Conservation (phyloP, 2,329 filamentous ascomycete species). For the Paraconiothyrium sp. region DNA sequence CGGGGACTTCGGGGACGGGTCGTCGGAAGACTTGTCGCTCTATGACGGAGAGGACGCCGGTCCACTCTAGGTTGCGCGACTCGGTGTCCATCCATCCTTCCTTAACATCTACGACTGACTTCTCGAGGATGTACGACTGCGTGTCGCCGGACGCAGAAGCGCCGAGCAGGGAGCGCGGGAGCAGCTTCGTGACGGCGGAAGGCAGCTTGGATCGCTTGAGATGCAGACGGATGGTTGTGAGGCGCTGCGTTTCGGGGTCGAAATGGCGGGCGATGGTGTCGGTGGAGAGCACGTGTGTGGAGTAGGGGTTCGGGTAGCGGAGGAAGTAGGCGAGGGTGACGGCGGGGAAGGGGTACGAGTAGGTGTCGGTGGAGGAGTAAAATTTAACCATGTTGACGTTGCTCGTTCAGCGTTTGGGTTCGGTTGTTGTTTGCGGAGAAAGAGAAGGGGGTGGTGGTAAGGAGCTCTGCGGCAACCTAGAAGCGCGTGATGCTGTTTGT, state of each 20-base stretch:
- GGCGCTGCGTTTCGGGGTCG: conserved; percentile 76
- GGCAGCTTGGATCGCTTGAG: conserved; percentile 84
- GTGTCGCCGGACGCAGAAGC: conserved; percentile 68
- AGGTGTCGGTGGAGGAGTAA: conserved; percentile 70
- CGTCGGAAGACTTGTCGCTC: conserved; percentile 77
- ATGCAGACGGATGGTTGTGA: conserved; percentile 82
- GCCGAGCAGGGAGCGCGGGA: conserved; percentile 75
- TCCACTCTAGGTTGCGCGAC: conserved; percentile 83
- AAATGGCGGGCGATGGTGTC: conserved; percentile 80
- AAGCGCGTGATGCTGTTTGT: conserved; percentile 35
- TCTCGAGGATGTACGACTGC: conserved; percentile 83
- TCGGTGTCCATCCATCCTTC: conserved; percentile 86
- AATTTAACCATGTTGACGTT: conserved; percentile 59
- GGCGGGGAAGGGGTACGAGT: conserved; percentile 83
- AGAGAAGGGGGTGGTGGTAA: conserved; percentile 8
- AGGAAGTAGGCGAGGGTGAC: conserved; percentile 91
- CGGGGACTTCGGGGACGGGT: conserved; percentile 37
- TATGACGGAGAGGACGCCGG: conserved; percentile 79
- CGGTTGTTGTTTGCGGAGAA: conserved; percentile 13
- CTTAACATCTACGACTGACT: conserved; percentile 78
- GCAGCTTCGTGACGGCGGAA: conserved; percentile 75
- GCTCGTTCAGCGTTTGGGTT: not conserved
- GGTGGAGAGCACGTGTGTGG: conserved; percentile 81
- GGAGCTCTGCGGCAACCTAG: conserved; percentile 23
- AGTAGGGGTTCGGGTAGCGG: conserved; percentile 87